Evolutionary conservation across 257 asterid genomes (phyloP), one percentile per base, ranked within the genome.

Genomic region (Nicotiana undulata): DNA sequence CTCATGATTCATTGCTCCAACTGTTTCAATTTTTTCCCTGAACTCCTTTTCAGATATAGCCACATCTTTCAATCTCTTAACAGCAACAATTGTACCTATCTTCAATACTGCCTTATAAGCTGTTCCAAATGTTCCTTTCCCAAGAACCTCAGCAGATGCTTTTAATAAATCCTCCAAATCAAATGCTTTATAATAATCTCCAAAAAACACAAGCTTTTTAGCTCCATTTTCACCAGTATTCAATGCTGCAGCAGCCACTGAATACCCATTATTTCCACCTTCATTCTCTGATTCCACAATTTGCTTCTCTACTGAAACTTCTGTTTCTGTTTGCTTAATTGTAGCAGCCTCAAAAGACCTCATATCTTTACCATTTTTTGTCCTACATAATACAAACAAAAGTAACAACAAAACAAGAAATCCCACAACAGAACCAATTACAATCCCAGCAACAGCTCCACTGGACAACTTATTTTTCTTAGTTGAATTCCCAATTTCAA

Each of bases 61-160:
- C 82, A 92, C 97, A 84, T 94, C 98, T 88, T 91, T 92, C 89
- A 94, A 83, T 82, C 98, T 89, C 89, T 94, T 94, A 85, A 94
- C 98, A 4, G 95, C 97, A 82, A 89, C 97, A 76, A 86, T 90
- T 55, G 88, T 91, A 68, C 98, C 97, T 52, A 87, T 86, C 85
- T 94, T 97, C 83, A 94, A 81, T 63, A 92, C 94, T 75, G 98
- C 98, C 94, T 94, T 94, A 75, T 94, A 94, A 58, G 97, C 88
- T 18, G 98, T 94, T 70, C 86, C 90, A 29, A 85, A 79, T 2
- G 90, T 83, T 18, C 90, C 90, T 70, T 85, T 87, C 44, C 90
- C 90, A 83, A 87, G 77, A 77, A 87, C 90, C 85, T 85, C 90
- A 1, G 90, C 90, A 4, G 90, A 87, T 4, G 90, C 90, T 75